Evolutionary conservation across 352 stramenopile species (phyloP).

Genomic region (Phytophthora cactorum): DNA sequence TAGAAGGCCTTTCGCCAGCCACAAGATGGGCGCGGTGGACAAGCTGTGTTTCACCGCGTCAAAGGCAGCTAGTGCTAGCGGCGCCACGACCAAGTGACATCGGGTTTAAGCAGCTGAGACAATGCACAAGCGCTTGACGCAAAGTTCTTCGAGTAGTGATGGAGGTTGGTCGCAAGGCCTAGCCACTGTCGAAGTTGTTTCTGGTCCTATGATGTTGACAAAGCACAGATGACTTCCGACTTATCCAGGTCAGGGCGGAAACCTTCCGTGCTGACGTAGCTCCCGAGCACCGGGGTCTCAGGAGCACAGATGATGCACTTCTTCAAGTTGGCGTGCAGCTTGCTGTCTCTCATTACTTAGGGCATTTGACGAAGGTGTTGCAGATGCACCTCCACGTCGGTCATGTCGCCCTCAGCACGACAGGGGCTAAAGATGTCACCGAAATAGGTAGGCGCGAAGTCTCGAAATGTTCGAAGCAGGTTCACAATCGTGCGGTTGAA

Average conservation of each 20-base stretch:
- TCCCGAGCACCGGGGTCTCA: constrained; percentile 36
- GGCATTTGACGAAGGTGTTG: constrained; percentile 28
- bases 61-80: too few relatives aligned
- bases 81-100: too few relatives aligned
- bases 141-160: too few relatives aligned
- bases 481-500: constrained; percentile 2
- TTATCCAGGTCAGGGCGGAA: constrained; percentile 31
- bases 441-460: constrained; percentile 11
- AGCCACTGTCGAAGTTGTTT: too few relatives aligned
- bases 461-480: neutral
- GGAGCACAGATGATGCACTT: constrained; percentile 14
- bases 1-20: too few relatives aligned
- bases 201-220: too few relatives aligned
- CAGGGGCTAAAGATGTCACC: constrained; percentile 15
- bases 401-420: constrained; percentile 3
- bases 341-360: constrained; percentile 23
- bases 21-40: too few relatives aligned
- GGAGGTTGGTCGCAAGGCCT: too few relatives aligned
- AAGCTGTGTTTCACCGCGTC: too few relatives aligned
- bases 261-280: constrained; percentile 20
- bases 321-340: constrained; percentile 1
- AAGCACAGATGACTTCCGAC: neutral
- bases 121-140: too few relatives aligned
- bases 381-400: constrained; percentile 24
- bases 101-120: too few relatives aligned